Base-by-base conservation (phyloP, 2,329 filamentous ascomycete species). In the Diaporthe sp. region DNA sequence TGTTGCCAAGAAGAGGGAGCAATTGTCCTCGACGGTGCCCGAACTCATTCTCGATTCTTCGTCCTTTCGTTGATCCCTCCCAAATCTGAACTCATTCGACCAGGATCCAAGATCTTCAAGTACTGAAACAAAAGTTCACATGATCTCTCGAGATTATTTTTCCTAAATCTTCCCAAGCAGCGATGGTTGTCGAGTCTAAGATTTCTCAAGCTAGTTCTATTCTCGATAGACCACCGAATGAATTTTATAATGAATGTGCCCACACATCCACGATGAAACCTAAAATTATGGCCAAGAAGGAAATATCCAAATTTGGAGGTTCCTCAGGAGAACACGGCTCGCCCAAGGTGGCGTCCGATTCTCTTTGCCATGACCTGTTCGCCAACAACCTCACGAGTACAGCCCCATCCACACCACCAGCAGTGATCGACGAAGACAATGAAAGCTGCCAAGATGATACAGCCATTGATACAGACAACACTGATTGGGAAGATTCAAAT, bases 311-410 rank as follows among this genome's bases (percentile, higher is more conserved):
- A 78, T 83, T 90, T 75, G 88, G 89, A 31, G 88, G 84, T 58
- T 90, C 88, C 0, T 95, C 93, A 46, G 95, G 96, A 79, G 94
- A 96, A 75, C 92, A 94, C 77, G 94, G 92, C 83, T 97, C 95
- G 0, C 89, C 95, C 78, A 88, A 87, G 85, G 89, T 87, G 76
- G 85, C 87, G 1, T 81, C 90, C 81, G 80, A 87, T 81, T 83
- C 88, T 75, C 82, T 86, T 79, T 83, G 84, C 17, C 82, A 83
- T 76, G 84, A 86, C 2, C 82, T 86, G 25, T 97, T 98, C 83
- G 93, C 92, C 84, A 93, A 94, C 79, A 91, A 95, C 78, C 89
- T 96, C 67, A 89, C 90, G 55, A 92, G 92, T 19, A 93, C 91
- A 12, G 93, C 94, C 75, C 84, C 90, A 65, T 85, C 89, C 70